phyloP scores from a whole-genome alignment of 768 basidiomycete species.

The Psilocybe subaeruginosa region DNA sequence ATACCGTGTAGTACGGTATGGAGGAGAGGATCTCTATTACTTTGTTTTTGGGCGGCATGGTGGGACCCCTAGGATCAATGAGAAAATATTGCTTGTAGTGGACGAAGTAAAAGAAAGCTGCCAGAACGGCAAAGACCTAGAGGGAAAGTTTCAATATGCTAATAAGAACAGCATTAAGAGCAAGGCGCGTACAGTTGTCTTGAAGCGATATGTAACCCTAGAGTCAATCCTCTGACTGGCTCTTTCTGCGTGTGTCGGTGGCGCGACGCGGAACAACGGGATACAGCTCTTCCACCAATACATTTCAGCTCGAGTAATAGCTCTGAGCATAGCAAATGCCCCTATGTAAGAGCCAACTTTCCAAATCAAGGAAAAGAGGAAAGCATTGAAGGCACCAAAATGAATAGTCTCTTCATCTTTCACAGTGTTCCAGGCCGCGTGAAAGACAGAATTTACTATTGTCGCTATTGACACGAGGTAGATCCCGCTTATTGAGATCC shows the following conservation, averaged over 20 bases:
- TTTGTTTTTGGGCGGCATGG: neutral
- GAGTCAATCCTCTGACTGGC: slow-evolving; percentile 22
- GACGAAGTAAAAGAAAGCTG: neutral
- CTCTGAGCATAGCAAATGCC: slow-evolving; percentile 30
- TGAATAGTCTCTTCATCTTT: neutral
- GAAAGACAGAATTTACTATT: slow-evolving; percentile 8
- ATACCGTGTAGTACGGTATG: neutral
- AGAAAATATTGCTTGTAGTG: neutral
- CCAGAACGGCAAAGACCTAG: neutral
- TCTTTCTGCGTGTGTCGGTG: slow-evolving; percentile 33
- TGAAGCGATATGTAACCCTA: neutral
- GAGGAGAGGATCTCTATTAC: neutral
- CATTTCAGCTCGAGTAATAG: slow-evolving; percentile 26
- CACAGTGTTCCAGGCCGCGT: neutral
- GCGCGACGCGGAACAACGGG: slow-evolving; percentile 19
- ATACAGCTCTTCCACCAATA: slow-evolving; percentile 18
- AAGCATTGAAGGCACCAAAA: neutral
- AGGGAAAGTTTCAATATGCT: neutral
- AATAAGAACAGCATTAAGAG: neutral
- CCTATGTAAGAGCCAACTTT: slow-evolving; percentile 8
- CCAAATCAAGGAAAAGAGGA: neutral
- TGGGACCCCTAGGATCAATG: neutral
- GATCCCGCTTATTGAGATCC: slow-evolving; percentile 30
- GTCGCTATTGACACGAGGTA: slow-evolving; percentile 19
- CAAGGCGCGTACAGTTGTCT: neutral